These are phyloP conservation scores for Colletotrichum sp. DNA, from an alignment of 2,329 filamentous ascomycete genomes.

Conservation along the genomic window DNA sequence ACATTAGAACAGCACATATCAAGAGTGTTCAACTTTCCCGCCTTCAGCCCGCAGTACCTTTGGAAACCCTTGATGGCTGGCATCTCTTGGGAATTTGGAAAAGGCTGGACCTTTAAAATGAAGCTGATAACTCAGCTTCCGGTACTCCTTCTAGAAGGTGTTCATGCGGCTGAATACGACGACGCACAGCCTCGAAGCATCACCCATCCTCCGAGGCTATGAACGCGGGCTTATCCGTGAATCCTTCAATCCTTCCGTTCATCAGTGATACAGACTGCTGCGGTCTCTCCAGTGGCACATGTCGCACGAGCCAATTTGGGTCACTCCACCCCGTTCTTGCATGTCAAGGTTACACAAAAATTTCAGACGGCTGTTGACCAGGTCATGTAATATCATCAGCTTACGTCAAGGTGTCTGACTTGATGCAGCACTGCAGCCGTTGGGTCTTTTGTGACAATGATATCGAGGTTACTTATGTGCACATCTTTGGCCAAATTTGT, in stretches of 20 bases:
- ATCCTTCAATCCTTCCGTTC: not conserved
- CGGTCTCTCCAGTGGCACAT: not conserved
- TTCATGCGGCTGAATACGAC: not conserved
- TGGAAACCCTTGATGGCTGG: not conserved
- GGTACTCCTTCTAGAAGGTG: not conserved
- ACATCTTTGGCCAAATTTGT: not conserved
- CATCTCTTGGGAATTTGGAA: not conserved
- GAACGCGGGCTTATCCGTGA: not conserved
- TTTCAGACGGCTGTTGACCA: not conserved
- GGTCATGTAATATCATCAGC: not conserved
- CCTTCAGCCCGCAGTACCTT: not conserved
- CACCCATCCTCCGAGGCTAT: not conserved
- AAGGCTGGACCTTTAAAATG: not conserved
- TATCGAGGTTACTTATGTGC: accelerated
- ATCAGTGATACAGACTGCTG: not conserved
- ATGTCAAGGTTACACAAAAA: not conserved
- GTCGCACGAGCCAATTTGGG: not conserved
- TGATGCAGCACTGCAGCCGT: not conserved
- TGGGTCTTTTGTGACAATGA: not conserved
- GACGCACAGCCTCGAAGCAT: not conserved
- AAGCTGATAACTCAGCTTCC: not conserved
- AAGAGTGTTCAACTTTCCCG: accelerated
- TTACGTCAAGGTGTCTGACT: not conserved
- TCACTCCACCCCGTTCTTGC: not conserved
- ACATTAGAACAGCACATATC: not conserved